phyloP scores from a whole-genome alignment of 306 rosid species.

The Pueraria montana region DNA sequence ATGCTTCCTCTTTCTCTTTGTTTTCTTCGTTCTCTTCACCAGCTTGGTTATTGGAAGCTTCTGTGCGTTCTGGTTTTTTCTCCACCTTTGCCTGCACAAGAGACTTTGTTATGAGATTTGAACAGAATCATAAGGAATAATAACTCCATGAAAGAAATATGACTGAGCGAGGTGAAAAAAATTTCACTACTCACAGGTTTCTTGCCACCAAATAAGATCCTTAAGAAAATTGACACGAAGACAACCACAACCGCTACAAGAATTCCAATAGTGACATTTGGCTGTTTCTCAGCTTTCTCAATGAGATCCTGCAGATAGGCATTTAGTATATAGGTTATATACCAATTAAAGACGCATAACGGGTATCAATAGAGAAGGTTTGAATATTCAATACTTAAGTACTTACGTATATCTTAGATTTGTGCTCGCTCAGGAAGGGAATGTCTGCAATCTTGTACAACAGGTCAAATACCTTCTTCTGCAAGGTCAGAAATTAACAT shows the following conservation, averaged over 20 bases:
- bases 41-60: constrained; percentile 58
- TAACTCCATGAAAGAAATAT: neutral
- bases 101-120: neutral
- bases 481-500: constrained; percentile 49
- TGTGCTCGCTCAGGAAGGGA: constrained; percentile 73
- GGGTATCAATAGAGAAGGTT: neutral
- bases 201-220: constrained; percentile 83
- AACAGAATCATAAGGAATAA: neutral
- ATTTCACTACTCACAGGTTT: constrained; percentile 61
- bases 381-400: neutral
- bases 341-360: neutral
- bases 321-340: constrained; percentile 19
- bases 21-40: constrained; percentile 67
- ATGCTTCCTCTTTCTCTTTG: constrained; percentile 57
- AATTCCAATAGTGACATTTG: constrained; percentile 81
- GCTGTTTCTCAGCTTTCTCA: constrained; percentile 89
- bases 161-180: neutral
- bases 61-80: constrained; percentile 52
- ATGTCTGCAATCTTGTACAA: constrained; percentile 89
- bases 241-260: constrained; percentile 65
- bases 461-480: constrained; percentile 90
- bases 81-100: constrained; percentile 60
- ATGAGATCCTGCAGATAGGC: constrained; percentile 75
- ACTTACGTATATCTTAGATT: constrained; percentile 73
- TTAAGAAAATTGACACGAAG: constrained; percentile 65